Conservation (phyloP, 352 stramenopile genomes). For the Phytophthora sp. region DNA sequence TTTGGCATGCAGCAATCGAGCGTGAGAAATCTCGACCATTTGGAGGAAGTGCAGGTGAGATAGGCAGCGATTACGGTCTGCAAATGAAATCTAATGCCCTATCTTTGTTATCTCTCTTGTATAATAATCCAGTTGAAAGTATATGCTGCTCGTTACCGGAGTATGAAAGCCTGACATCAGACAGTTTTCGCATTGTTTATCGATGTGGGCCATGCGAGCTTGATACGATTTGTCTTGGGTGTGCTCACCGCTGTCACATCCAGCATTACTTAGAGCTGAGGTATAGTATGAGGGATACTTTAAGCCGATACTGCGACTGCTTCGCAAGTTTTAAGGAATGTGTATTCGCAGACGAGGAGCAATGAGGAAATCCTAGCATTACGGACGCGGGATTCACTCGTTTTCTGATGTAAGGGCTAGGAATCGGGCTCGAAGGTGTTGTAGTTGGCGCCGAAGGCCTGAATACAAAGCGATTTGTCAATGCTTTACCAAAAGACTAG, state of each 20-base stretch:
- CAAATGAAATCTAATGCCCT: neutral
- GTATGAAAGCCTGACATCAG: slow-evolving; percentile 70
- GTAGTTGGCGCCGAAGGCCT: slow-evolving; percentile 70
- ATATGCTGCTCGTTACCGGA: slow-evolving; percentile 58
- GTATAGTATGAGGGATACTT: slow-evolving; percentile 61
- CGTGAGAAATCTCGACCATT: slow-evolving; percentile 40
- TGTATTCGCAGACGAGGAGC: slow-evolving; percentile 33
- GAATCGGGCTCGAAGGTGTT: slow-evolving; percentile 70
- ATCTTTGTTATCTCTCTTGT: neutral
- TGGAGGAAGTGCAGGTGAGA: slow-evolving; percentile 49
- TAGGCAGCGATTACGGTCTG: neutral
- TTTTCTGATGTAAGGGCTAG: slow-evolving; percentile 28
- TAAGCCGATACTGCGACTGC: slow-evolving; percentile 64
- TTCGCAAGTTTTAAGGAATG: slow-evolving; percentile 41
- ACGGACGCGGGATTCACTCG: too few relatives aligned
- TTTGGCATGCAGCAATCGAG: slow-evolving; percentile 32
- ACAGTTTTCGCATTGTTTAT: slow-evolving; percentile 77
- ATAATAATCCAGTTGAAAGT: slow-evolving; percentile 37
- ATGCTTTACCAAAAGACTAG: neutral
- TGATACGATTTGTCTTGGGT: slow-evolving; percentile 66
- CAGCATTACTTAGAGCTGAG: slow-evolving; percentile 65
- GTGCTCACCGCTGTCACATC: slow-evolving; percentile 66
- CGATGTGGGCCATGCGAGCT: slow-evolving; percentile 61
- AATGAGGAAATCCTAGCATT: slow-evolving; percentile 17
- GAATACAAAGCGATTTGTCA: neutral